phyloP scores from a whole-genome alignment of 805 yeast genomes.

The Tetrapisispora phaffii region DNA sequence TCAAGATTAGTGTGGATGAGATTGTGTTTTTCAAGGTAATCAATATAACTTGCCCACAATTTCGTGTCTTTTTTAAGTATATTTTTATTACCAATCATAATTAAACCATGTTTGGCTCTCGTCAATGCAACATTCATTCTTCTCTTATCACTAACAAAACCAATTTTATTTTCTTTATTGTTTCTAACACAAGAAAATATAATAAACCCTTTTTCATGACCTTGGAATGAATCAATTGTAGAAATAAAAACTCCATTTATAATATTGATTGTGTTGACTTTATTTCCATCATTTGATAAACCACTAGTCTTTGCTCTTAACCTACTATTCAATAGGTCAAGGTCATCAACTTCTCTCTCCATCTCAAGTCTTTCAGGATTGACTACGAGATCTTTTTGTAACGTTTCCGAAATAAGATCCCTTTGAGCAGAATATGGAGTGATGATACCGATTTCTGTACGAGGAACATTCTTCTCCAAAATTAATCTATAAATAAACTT shows the following conservation, averaged over 20 bases:
- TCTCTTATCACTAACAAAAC: constrained; percentile 51
- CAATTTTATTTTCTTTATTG: constrained; percentile 43
- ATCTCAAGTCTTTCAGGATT: constrained; percentile 45
- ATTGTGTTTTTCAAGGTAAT: constrained; percentile 30
- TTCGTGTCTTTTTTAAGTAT: constrained; percentile 36
- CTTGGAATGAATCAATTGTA: constrained; percentile 86
- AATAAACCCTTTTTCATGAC: constrained; percentile 88
- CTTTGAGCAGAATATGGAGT: constrained; percentile 75
- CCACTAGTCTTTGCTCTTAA: constrained; percentile 5
- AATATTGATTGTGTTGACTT: constrained; percentile 23
- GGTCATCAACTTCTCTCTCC: constrained; percentile 48
- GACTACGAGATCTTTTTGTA: constrained; percentile 42
- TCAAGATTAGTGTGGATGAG: constrained; percentile 23
- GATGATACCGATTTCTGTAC: constrained; percentile 50
- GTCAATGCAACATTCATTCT: constrained; percentile 67
- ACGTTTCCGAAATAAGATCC: constrained; percentile 43
- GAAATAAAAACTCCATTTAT: constrained; percentile 40
- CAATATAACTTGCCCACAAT: constrained; percentile 44
- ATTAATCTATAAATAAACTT: constrained; percentile 41
- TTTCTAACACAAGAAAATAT: constrained; percentile 72
- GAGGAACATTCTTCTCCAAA: constrained; percentile 42
- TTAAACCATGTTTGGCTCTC: constrained; percentile 53
- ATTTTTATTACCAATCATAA: constrained; percentile 51
- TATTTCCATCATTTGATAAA: constrained; percentile 1
- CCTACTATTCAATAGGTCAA: constrained; percentile 40